Evolutionary conservation across 306 rosid genomes (phyloP).

Genomic region (Lathyrus aphaca): DNA sequence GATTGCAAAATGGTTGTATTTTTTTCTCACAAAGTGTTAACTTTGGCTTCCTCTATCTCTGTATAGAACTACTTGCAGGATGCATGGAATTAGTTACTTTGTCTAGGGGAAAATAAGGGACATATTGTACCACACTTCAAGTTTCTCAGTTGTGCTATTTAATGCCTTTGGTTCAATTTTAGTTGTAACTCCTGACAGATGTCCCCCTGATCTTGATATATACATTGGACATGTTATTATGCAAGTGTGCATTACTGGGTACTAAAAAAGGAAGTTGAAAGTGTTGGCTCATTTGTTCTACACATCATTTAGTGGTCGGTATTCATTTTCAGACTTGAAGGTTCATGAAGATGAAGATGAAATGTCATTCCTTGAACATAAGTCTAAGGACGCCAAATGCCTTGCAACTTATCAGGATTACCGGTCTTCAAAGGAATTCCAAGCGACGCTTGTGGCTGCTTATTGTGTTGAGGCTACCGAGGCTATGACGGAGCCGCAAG

Average conservation of each 20-base stretch:
- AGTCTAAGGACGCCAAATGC: slow-evolving; percentile 88
- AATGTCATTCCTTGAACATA: slow-evolving; percentile 80
- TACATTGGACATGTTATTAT: too few species aligned
- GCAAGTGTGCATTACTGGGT: too few species aligned
- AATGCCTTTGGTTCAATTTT: slow-evolving; percentile 62
- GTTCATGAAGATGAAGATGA: slow-evolving; percentile 64
- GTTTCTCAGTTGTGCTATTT: slow-evolving; percentile 51
- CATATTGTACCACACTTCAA: slow-evolving; percentile 55
- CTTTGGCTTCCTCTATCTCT: too few species aligned
- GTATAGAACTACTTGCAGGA: too few species aligned
- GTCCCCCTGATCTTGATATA: slow-evolving; percentile 53
- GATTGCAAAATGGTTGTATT: too few species aligned
- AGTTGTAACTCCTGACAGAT: slow-evolving; percentile 39
- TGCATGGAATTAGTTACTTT: too few species aligned
- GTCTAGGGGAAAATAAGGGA: slow-evolving; percentile 49
- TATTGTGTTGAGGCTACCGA: too few species aligned
- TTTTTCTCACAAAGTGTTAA: too few species aligned
- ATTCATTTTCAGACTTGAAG: slow-evolving; percentile 56
- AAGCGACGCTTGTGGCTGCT: slow-evolving; percentile 74
- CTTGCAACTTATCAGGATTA: slow-evolving; percentile 71
- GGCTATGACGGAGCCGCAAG: too few species aligned
- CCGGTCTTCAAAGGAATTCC: slow-evolving; percentile 75
- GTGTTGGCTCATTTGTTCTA: too few species aligned
- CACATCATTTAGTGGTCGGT: slow-evolving; percentile 56
- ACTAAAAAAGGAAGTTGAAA: too few species aligned